phyloP scores from a whole-genome alignment of 2,329 filamentous ascomycete genomes.

The Xylariales sp. region DNA sequence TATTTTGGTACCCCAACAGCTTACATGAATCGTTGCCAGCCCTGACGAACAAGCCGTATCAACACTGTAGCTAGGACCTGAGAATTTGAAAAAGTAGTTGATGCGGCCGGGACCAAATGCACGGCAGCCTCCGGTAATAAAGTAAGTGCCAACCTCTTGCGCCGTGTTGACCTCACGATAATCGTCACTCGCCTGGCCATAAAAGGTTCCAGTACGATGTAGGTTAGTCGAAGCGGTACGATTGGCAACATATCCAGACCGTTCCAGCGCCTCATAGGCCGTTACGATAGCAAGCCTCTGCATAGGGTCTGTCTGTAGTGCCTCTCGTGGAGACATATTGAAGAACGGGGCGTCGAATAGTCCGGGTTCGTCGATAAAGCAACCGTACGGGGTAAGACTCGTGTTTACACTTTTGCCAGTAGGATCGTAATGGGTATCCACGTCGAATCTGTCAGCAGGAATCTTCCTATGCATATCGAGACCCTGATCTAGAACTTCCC shows the following conservation, averaged over 20 bases:
- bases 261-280: slow-evolving; percentile 66
- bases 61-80: slow-evolving; percentile 65
- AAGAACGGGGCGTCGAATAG: slow-evolving; percentile 9
- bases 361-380: slow-evolving; percentile 9
- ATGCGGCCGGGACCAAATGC: slow-evolving; percentile 53
- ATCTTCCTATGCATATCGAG: slow-evolving; percentile 52
- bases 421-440: slow-evolving; percentile 36
- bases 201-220: slow-evolving; percentile 60
- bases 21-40: slow-evolving; percentile 62
- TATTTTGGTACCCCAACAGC: background rate
- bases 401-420: slow-evolving; percentile 43
- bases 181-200: slow-evolving; percentile 71
- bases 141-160: slow-evolving; percentile 62
- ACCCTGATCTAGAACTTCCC: slow-evolving; percentile 58
- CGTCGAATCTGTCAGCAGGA: slow-evolving; percentile 9
- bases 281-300: slow-evolving; percentile 62
- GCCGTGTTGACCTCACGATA: slow-evolving; percentile 71
- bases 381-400: slow-evolving; percentile 13
- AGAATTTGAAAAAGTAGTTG: slow-evolving; percentile 74
- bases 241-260: slow-evolving; percentile 61
- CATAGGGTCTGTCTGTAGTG: slow-evolving; percentile 61
- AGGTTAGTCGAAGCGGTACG: slow-evolving; percentile 56
- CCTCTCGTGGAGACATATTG: slow-evolving; percentile 10
- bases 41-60: slow-evolving; percentile 79
- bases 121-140: slow-evolving; percentile 38